Evolutionary conservation across 148 eudicot species (phyloP).

Genomic region (Vaccinium corymbosum): DNA sequence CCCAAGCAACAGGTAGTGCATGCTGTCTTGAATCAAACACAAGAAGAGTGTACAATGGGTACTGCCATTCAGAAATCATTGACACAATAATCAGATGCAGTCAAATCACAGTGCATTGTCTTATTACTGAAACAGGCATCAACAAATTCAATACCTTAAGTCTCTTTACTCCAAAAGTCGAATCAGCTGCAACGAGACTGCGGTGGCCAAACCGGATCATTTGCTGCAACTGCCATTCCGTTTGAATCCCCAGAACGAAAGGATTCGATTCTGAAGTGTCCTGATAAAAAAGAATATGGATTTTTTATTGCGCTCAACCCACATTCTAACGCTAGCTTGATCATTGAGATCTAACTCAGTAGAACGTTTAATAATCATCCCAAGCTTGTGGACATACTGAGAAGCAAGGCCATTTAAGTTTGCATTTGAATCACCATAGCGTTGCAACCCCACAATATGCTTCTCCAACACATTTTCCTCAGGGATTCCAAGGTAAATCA

Average conservation of each 20-base stretch:
- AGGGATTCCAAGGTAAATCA: conserved; percentile 94
- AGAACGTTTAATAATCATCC: conserved; percentile 84
- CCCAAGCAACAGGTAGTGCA: conserved; percentile 98
- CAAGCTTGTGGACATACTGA: conserved; percentile 91
- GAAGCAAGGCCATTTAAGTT: conserved; percentile 71
- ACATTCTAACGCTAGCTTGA: conserved; percentile 75
- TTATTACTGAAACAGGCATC: conserved; percentile 5
- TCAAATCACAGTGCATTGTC: conserved; percentile 15
- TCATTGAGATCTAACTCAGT: conserved; percentile 95
- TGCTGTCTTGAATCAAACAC: conserved; percentile 97
- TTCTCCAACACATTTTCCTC: conserved; percentile 90
- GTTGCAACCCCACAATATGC: conserved; percentile 85
- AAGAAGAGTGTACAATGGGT: conserved; percentile 91
- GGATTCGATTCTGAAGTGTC: conserved; percentile 69
- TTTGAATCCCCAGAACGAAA: conserved; percentile 89
- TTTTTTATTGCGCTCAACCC: conserved; percentile 89
- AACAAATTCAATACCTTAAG: conserved; percentile 52
- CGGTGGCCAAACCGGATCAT: conserved; percentile 90
- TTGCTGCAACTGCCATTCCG: conserved; percentile 98
- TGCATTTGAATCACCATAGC: conserved; percentile 78
- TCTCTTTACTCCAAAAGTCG: conserved; percentile 84
- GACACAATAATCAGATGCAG: conserved; percentile 23
- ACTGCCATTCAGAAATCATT: conserved; percentile 54
- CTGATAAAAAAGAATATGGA: conserved; percentile 65
- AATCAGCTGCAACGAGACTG: conserved; percentile 80